phyloP scores from a whole-genome alignment of 164 flowering plant genomes.

The Santalum album region DNA sequence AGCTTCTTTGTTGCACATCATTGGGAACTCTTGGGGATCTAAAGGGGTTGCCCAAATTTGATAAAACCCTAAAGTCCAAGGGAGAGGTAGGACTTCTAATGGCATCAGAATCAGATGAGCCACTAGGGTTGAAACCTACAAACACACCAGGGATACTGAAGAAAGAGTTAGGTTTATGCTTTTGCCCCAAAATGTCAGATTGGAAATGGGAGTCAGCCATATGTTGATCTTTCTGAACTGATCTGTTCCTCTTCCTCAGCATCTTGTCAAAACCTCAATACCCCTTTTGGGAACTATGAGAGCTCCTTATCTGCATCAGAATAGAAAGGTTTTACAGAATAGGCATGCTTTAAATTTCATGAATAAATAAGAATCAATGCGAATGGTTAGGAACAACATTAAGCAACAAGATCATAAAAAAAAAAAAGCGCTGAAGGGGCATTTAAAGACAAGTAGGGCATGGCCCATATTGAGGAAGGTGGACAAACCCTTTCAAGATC shows the following conservation, averaged over 20 bases:
- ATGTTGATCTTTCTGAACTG: slow-evolving; percentile 54
- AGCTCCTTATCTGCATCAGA: slow-evolving; percentile 13
- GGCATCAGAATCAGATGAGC: slow-evolving; percentile 58
- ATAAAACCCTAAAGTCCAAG: slow-evolving; percentile 52
- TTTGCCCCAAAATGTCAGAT: slow-evolving; percentile 25
- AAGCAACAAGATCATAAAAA: background rate
- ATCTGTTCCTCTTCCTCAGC: slow-evolving; percentile 73
- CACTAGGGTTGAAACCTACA: slow-evolving; percentile 53
- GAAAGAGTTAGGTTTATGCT: slow-evolving; percentile 36
- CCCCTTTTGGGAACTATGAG: slow-evolving; percentile 8
- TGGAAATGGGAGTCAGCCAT: slow-evolving; percentile 31
- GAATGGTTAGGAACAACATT: background rate
- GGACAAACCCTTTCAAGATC: background rate
- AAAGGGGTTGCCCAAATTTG: slow-evolving; percentile 37
- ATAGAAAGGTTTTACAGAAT: too few relatives aligned
- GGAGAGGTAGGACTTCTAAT: slow-evolving; percentile 83
- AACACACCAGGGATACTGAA: slow-evolving; percentile 59
- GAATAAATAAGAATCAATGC: too few relatives aligned
- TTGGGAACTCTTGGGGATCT: slow-evolving; percentile 31
- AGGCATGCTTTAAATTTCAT: too few relatives aligned
- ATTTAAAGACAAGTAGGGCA: too few relatives aligned
- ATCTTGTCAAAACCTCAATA: slow-evolving; percentile 31
- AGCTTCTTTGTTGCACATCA: slow-evolving; percentile 40
- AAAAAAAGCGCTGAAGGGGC: too few relatives aligned
- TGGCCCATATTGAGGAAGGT: too few relatives aligned